Evolutionary conservation across 495 filamentous ascomycete genomes (phyloP), one percentile per base, ranked within the genome.

Genomic region (Xylaria grammica): DNA sequence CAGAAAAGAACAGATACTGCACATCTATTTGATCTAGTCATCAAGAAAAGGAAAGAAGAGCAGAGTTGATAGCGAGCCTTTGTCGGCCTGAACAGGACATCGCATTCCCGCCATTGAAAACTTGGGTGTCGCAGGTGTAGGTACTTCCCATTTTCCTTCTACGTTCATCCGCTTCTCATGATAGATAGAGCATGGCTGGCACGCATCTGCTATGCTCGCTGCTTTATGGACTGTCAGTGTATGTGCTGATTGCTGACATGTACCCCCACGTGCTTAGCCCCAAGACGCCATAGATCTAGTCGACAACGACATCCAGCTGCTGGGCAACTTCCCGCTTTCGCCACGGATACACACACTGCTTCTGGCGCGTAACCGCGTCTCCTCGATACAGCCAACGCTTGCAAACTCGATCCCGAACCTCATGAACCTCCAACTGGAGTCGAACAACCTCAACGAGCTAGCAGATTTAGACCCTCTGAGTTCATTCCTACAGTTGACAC

Each of bases 1-100:
- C 86, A 89, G 92, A 91, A 94, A 97, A 94, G 93, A 88, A 82
- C 91, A 94, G 93, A 94, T 96, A 89, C 92, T 97, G 90, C 93
- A 93, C 89, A 86, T 89, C 85, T 78, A 78, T 79, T 81, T 73
- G 76, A 77, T 70, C 75, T 77, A 79, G 74, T 64, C 53, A 17
- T 74, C 53, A 71, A 72, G 68, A 66, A 65, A 77, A 74, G 58
- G 67, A 77, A 74, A 69, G 58, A 74, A 80, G 89, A 89, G 86
- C 90, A 89, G 80, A 85, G 85, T 94, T 96, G 88, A 94, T 92
- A 91, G 87, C 88, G 81, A 85, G 80, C 73, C 69, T 67, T 72
- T 22, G 81, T 76, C 70, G 72, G 73, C 72, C 77, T 74, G 74
- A 88, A 82, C 86, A 98, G 95, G 95, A 78, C 96, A 97, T 81